Percentiles rank a stretch among this genome's conserved stretches.
phyloP scores from a whole-genome alignment of 83 land plant species.

The Isoetes engelmannii region DNA sequence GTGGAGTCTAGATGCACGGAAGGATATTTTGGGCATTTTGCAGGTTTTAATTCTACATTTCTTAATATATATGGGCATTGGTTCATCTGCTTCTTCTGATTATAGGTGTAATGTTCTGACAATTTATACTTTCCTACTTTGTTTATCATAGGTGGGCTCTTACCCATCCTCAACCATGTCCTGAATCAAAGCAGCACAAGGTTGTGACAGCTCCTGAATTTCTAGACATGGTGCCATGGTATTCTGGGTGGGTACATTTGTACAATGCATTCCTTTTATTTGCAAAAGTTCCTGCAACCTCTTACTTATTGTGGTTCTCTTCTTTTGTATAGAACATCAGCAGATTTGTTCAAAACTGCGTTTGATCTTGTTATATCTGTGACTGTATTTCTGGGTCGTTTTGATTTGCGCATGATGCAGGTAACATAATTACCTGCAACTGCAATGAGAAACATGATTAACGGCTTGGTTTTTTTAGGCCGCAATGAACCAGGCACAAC shows the following conservation, averaged over 20 bases:
- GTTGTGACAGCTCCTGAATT: conserved; percentile 70
- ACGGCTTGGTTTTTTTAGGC: conserved; percentile 44
- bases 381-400: conserved; percentile 95
- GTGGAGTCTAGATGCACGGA: too few species aligned
- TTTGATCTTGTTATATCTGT: conserved; percentile 95
- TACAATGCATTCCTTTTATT: neutral
- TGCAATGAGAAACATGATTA: neutral
- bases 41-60: too few species aligned
- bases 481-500: conserved; percentile 66
- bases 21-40: too few species aligned
- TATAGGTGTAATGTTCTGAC: too few species aligned
- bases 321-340: conserved; percentile 68
- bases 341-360: conserved; percentile 93
- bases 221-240: conserved; percentile 99
- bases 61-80: too few species aligned
- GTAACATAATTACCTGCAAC: conserved; percentile 24
- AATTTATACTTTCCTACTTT: too few species aligned
- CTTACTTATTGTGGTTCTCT: neutral
- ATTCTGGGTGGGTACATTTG: conserved; percentile 67
- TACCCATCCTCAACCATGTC: conserved; percentile 70
- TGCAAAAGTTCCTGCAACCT: neutral
- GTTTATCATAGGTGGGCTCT: conserved; percentile 76
- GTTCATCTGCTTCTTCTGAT: too few species aligned
- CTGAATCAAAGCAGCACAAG: conserved; percentile 45
- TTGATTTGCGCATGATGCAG: conserved; percentile 99